A percentile compares a stretch with the other conserved stretches of the same genome.
These are phyloP conservation scores for Fraxinus velutina DNA, from an alignment of 305 asterid species.

Conservation along the genomic window DNA sequence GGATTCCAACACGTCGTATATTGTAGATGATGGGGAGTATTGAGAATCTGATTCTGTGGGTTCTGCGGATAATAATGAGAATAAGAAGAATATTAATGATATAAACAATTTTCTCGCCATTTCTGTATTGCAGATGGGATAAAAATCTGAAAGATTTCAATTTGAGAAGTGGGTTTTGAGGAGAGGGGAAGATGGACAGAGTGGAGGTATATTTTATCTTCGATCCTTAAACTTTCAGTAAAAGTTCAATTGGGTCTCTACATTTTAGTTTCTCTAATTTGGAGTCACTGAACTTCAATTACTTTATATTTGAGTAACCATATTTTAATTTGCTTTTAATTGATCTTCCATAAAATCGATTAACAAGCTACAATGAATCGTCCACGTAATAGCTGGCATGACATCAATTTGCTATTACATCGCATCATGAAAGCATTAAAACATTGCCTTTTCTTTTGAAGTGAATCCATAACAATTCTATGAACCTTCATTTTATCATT, in stretches of 20 bases:
- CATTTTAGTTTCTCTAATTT: not conserved
- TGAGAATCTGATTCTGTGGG: not conserved
- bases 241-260: not conserved
- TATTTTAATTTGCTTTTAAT: too few relatives aligned
- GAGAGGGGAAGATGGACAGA: not conserved
- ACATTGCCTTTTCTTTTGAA: not conserved
- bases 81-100: not conserved
- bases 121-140: not conserved
- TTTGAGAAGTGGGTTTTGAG: not conserved
- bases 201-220: not conserved
- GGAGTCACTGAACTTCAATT: not conserved
- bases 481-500: not conserved
- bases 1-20: conserved; percentile 50
- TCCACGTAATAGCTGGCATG: not conserved
- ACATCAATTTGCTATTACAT: not conserved
- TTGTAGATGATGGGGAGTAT: conserved; percentile 28
- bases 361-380: not conserved
- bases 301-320: not conserved
- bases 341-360: too few relatives aligned
- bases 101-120: not conserved
- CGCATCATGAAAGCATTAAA: not conserved
- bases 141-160: not conserved
- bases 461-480: not conserved
- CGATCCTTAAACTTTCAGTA: not conserved
- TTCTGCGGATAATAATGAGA: not conserved